Evolutionary conservation across 2,329 filamentous ascomycete genomes (phyloP).

Genomic region (Exophiala oligosperma): DNA sequence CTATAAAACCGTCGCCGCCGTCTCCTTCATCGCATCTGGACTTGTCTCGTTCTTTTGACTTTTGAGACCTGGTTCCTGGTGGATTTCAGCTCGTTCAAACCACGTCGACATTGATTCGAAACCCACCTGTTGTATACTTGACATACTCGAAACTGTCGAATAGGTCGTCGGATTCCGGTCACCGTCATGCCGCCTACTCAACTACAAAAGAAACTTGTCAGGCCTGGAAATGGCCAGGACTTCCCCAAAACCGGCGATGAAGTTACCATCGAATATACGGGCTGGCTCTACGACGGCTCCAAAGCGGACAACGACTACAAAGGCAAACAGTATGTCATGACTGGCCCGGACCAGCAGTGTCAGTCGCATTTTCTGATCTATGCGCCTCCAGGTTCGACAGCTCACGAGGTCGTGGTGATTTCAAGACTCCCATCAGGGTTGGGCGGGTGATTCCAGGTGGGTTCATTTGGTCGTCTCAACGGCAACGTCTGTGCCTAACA

Average conservation of each 20-base stretch:
- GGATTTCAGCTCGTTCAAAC: too few species aligned
- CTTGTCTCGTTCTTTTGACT: too few species aligned
- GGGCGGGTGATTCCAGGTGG: slow-evolving; percentile 84
- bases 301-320: slow-evolving; percentile 35
- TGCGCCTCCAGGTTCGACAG: slow-evolving; percentile 73
- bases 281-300: slow-evolving; percentile 71
- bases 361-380: slow-evolving; percentile 1
- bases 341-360: neutral
- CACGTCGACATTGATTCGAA: too few species aligned
- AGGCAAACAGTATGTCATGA: slow-evolving; percentile 67
- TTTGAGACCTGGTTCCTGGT: too few species aligned
- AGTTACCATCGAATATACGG: slow-evolving; percentile 89
- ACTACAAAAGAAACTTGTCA: slow-evolving; percentile 58
- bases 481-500: slow-evolving; percentile 2
- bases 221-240: slow-evolving; percentile 61
- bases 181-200: slow-evolving; percentile 45
- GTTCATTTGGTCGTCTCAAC: slow-evolving; percentile 20
- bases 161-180: neutral
- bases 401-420: slow-evolving; percentile 74
- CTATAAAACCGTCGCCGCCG: too few species aligned
- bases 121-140: too few species aligned
- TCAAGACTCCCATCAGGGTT: slow-evolving; percentile 75
- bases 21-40: too few species aligned
- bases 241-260: slow-evolving; percentile 66
- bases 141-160: too few species aligned